Evolutionary conservation across 192 early-diverging fungal genomes (phyloP).

Genomic region (Piromyces finnis): DNA sequence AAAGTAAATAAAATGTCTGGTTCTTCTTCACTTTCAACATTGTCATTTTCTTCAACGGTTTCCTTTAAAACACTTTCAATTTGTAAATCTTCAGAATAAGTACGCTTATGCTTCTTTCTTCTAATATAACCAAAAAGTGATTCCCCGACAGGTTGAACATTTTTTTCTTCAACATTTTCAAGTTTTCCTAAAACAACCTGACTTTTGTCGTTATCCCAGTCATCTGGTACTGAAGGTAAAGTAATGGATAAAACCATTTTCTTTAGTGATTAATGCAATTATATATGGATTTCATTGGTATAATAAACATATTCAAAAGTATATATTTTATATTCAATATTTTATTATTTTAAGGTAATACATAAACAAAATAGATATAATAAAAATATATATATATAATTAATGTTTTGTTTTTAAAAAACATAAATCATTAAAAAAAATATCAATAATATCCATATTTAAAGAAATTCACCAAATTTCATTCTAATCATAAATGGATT

Average conservation of each 20-base stretch:
- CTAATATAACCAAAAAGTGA: slow-evolving; percentile 40
- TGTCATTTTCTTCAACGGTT: slow-evolving; percentile 20
- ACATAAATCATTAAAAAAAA: no score
- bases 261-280: not conserved
- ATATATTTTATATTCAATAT: no score
- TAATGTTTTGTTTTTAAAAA: no score
- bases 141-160: slow-evolving; percentile 24
- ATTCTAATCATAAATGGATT: no score
- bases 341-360: no score
- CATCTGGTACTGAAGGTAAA: not conserved
- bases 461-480: no score
- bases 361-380: no score
- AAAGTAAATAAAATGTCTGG: slow-evolving; percentile 37
- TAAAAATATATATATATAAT: no score
- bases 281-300: not conserved
- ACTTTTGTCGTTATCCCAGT: not conserved
- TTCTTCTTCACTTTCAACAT: slow-evolving; percentile 69
- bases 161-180: not conserved
- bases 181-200: not conserved
- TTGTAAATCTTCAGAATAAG: slow-evolving; percentile 39
- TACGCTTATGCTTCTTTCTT: slow-evolving; percentile 34
- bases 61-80: slow-evolving; percentile 1
- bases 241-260: not conserved
- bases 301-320: no score
- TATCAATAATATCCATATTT: no score